Conservation (phyloP, 2,329 filamentous ascomycete genomes). For the Eurotiales sp. region DNA sequence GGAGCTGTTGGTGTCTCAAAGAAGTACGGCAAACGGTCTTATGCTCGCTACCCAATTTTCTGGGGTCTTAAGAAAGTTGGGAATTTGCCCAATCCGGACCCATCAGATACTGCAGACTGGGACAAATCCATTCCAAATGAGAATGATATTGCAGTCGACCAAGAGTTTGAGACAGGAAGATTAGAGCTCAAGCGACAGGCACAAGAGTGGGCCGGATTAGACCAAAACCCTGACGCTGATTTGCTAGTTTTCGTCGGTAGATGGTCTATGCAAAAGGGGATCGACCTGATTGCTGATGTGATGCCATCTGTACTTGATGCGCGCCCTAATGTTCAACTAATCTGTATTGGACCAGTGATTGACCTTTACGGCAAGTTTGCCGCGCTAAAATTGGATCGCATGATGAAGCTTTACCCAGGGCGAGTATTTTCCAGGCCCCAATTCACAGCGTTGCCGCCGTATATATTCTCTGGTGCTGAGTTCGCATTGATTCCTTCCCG, state of each 20-base stretch:
- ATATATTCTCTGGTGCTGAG: constrained; percentile 64
- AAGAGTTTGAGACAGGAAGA: constrained; percentile 52
- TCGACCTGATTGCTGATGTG: constrained; percentile 66
- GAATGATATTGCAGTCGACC: constrained; percentile 50
- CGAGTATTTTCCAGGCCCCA: constrained; percentile 66
- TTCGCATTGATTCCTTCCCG: constrained; percentile 66
- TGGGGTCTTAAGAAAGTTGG: constrained; percentile 63
- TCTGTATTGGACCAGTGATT: constrained; percentile 62
- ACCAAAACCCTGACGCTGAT: constrained; percentile 59
- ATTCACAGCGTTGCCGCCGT: constrained; percentile 64
- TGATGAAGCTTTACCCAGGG: constrained; percentile 64
- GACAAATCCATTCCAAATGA: constrained; percentile 51
- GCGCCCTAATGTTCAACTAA: constrained; percentile 57
- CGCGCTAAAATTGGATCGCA: constrained; percentile 59
- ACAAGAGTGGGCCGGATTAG: constrained; percentile 64
- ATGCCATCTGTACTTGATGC: constrained; percentile 61
- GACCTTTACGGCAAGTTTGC: constrained; percentile 67
- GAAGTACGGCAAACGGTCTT: constrained; percentile 65
- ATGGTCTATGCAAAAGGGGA: constrained; percentile 67
- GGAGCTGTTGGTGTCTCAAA: constrained; percentile 65
- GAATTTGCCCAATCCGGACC: constrained; percentile 62
- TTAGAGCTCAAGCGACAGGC: constrained; percentile 57
- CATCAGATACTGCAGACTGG: constrained; percentile 61
- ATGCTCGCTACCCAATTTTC: constrained; percentile 65
- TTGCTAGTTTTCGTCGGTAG: constrained; percentile 66